Conservation (phyloP, 1,284 basidiomycete species). For the Marasmius oreades region DNA sequence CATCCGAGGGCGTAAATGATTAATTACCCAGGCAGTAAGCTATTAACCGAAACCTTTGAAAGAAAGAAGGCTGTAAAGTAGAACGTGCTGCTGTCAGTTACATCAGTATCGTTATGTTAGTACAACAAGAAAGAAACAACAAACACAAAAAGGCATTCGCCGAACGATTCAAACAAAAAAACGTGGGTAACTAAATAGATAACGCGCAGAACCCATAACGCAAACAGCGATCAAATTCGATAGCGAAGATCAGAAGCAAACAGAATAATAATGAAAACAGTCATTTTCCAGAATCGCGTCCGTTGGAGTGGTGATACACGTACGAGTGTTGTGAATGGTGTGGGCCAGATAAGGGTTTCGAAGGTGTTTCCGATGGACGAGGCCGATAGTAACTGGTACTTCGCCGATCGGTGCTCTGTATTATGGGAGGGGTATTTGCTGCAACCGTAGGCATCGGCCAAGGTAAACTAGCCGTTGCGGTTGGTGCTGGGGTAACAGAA, state of each 20-base stretch:
- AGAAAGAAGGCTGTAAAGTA: too few relatives aligned
- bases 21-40: too few relatives aligned
- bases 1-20: too few relatives aligned
- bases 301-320: slow-evolving; percentile 12
- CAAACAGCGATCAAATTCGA: not conserved
- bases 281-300: slow-evolving; percentile 2
- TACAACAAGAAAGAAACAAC: too few relatives aligned
- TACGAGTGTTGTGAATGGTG: slow-evolving; percentile 7
- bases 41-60: too few relatives aligned
- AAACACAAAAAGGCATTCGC: not conserved
- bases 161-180: not conserved
- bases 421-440: slow-evolving; percentile 33
- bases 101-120: too few relatives aligned
- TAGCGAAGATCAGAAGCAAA: not conserved
- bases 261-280: not conserved
- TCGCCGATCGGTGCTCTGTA: slow-evolving; percentile 17
- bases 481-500: slow-evolving; percentile 18
- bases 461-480: slow-evolving; percentile 7
- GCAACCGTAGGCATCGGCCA: slow-evolving; percentile 30
- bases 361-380: slow-evolving; percentile 11
- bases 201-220: not conserved
- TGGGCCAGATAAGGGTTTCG: slow-evolving; percentile 4
- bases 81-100: too few relatives aligned
- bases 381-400: slow-evolving; percentile 17
- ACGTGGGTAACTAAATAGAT: not conserved